Evolutionary conservation across 495 filamentous ascomycete genomes (phyloP).

Genomic region (Rostrohypoxylon terebratum): DNA sequence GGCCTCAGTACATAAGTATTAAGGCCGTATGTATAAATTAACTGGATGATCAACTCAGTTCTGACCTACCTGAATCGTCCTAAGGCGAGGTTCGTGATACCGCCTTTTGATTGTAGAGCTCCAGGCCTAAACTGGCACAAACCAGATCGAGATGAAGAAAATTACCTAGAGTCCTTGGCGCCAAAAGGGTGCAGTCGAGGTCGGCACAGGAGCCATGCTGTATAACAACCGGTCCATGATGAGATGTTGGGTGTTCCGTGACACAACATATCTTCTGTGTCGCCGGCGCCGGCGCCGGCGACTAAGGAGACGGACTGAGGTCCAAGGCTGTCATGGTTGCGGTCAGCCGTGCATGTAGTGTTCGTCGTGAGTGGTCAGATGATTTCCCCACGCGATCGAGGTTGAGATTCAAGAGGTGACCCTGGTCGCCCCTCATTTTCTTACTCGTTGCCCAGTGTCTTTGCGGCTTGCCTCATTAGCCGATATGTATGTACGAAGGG

Average conservation of each 20-base stretch:
- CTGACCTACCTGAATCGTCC: neutral
- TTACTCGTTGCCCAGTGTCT: slow-evolving; percentile 3
- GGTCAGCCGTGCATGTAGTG: slow-evolving; percentile 44
- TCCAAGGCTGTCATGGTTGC: slow-evolving; percentile 43
- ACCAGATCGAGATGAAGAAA: slow-evolving; percentile 8
- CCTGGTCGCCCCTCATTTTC: slow-evolving; percentile 40
- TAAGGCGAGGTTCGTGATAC: neutral
- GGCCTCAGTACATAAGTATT: neutral
- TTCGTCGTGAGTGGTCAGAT: slow-evolving; percentile 42
- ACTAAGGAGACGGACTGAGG: slow-evolving; percentile 19
- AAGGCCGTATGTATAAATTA: slow-evolving; percentile 3
- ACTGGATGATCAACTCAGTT: neutral
- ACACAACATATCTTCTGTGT: slow-evolving; percentile 30
- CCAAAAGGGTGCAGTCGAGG: slow-evolving; percentile 4
- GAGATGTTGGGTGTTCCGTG: slow-evolving; percentile 27
- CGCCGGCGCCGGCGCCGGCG: slow-evolving; percentile 11
- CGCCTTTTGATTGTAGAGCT: neutral
- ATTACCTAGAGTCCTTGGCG: slow-evolving; percentile 26
- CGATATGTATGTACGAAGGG: slow-evolving; percentile 36
- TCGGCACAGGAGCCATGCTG: slow-evolving; percentile 21
- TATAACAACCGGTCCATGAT: slow-evolving; percentile 24
- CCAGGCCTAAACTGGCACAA: slow-evolving; percentile 1
- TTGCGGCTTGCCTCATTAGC: slow-evolving; percentile 46
- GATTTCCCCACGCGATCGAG: slow-evolving; percentile 46
- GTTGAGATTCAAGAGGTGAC: slow-evolving; percentile 32